phyloP scores from a whole-genome alignment of 306 rosid species.

The Rosa lucieae region DNA sequence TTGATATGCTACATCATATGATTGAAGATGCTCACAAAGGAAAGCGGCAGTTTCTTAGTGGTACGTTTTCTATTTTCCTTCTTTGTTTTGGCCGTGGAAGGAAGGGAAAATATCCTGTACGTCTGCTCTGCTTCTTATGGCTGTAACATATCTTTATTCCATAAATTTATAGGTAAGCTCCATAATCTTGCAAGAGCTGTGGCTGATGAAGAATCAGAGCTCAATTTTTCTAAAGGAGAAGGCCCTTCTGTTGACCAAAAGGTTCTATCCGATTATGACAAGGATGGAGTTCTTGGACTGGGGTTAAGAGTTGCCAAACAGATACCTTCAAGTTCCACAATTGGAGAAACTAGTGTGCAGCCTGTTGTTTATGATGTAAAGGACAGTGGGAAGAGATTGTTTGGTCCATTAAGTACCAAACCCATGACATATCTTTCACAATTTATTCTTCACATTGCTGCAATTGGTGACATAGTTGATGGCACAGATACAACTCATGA shows the following conservation, averaged over 20 bases:
- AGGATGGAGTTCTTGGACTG: constrained; percentile 76
- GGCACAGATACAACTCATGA: constrained; percentile 98
- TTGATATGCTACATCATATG: constrained; percentile 92
- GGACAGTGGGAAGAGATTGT: constrained; percentile 80
- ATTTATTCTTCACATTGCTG: constrained; percentile 92
- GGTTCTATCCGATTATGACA: constrained; percentile 55
- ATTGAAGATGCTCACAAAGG: constrained; percentile 96
- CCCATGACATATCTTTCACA: constrained; percentile 85
- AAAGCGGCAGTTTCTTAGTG: constrained; percentile 92
- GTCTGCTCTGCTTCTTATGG: constrained; percentile 17
- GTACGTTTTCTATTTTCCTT: constrained; percentile 40
- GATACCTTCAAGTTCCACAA: constrained; percentile 52
- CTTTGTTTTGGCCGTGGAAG: background rate
- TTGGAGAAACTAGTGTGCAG: constrained; percentile 53
- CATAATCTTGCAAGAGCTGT: constrained; percentile 98
- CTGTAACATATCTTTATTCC: constrained; percentile 27
- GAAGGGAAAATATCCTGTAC: constrained; percentile 16
- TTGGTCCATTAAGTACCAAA: constrained; percentile 78
- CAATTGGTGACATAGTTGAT: constrained; percentile 95
- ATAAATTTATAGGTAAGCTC: constrained; percentile 73
- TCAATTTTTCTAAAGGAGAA: constrained; percentile 65
- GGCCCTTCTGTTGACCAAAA: constrained; percentile 58
- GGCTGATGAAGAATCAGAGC: constrained; percentile 88
- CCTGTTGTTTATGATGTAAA: constrained; percentile 70
- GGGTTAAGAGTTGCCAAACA: constrained; percentile 78